Conservation (phyloP, 1,284 basidiomycete genomes). For the Cutaneotrichosporon daszewskae region DNA sequence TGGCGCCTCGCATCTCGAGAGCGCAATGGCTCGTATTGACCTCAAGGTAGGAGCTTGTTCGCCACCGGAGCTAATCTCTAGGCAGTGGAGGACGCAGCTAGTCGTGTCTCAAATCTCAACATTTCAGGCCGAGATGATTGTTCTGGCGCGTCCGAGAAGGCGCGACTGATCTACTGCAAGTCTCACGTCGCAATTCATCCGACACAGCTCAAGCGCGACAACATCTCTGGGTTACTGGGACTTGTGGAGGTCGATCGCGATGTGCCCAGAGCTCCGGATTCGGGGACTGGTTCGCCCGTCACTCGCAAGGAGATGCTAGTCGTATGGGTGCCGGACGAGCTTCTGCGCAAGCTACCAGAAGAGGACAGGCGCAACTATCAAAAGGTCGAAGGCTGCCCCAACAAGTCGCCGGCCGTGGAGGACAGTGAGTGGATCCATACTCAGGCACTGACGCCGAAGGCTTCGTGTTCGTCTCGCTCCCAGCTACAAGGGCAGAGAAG, state of each 20-base stretch:
- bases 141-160: slow-evolving; percentile 18
- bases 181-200: slow-evolving; percentile 92
- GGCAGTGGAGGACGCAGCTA: no score
- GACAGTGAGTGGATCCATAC: slow-evolving; percentile 33
- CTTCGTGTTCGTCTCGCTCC: slow-evolving; percentile 43
- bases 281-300: background rate
- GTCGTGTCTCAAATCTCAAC: no score
- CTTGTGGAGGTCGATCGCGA: slow-evolving; percentile 60
- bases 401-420: slow-evolving; percentile 21
- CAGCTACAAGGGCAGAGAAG: slow-evolving; percentile 61
- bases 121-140: background rate
- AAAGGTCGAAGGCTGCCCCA: slow-evolving; percentile 25
- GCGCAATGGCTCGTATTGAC: slow-evolving; percentile 2
- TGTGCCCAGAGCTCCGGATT: slow-evolving; percentile 8
- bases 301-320: slow-evolving; percentile 30
- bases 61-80: background rate
- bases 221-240: slow-evolving; percentile 85
- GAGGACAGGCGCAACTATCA: slow-evolving; percentile 37
- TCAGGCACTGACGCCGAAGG: slow-evolving; percentile 19
- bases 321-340: slow-evolving; percentile 45
- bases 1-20: no score
- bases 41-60: background rate
- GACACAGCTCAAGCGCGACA: slow-evolving; percentile 82
- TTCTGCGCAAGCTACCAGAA: slow-evolving; percentile 40
- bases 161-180: slow-evolving; percentile 70